Evolutionary conservation across 2,329 filamentous ascomycete genomes (phyloP).

Genomic region (Amphichorda felina): DNA sequence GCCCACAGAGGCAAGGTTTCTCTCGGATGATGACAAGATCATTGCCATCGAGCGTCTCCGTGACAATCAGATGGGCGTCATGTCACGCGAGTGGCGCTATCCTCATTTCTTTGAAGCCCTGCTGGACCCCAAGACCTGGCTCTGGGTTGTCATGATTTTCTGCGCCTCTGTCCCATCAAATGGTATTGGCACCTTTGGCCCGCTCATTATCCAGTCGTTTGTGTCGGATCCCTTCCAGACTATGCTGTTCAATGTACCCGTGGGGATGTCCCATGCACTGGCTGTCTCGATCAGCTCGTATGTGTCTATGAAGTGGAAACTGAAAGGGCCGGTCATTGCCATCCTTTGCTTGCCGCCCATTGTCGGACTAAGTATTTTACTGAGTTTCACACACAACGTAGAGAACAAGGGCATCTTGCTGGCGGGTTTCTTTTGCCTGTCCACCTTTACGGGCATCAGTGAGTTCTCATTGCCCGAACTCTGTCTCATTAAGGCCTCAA

Average conservation of each 20-base stretch:
- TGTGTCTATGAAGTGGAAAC: slow-evolving; percentile 39
- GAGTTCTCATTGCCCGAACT: too few species aligned
- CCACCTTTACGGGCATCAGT: slow-evolving; percentile 38
- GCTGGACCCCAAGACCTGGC: slow-evolving; percentile 47
- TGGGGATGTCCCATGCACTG: slow-evolving; percentile 47
- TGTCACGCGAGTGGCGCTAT: slow-evolving; percentile 38
- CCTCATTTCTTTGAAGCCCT: slow-evolving; percentile 40
- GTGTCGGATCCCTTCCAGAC: slow-evolving; percentile 44
- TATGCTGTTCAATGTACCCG: slow-evolving; percentile 47
- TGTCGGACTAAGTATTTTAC: slow-evolving; percentile 40
- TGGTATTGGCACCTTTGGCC: slow-evolving; percentile 46
- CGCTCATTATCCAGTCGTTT: slow-evolving; percentile 46
- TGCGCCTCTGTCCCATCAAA: slow-evolving; percentile 46
- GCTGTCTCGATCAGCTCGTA: slow-evolving; percentile 45
- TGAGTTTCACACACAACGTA: slow-evolving; percentile 32
- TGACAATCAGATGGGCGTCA: slow-evolving; percentile 41
- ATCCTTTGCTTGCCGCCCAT: slow-evolving; percentile 46
- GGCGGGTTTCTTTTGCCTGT: slow-evolving; percentile 45
- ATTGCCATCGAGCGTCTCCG: slow-evolving; percentile 42
- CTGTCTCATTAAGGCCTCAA: too few species aligned
- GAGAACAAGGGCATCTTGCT: slow-evolving; percentile 36
- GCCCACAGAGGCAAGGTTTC: slow-evolving; percentile 35
- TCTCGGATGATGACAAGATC: slow-evolving; percentile 36
- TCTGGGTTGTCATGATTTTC: slow-evolving; percentile 42
- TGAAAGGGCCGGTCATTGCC: slow-evolving; percentile 43